These are phyloP conservation scores for Begonia loranthoides DNA, from an alignment of 306 rosid species.

Conservation along the genomic window DNA sequence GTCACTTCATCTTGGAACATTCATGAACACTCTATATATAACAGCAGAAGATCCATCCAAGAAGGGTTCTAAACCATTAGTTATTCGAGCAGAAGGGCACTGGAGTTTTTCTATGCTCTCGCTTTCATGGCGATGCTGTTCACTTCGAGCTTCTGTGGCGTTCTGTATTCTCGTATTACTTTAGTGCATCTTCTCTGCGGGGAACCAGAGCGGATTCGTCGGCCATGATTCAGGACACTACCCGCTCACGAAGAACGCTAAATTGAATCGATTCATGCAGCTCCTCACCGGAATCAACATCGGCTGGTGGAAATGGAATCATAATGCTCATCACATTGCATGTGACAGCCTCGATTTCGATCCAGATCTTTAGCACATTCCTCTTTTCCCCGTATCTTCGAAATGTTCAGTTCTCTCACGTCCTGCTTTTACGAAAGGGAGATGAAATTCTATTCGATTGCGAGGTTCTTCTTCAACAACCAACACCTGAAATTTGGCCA, in stretches of 20 bases:
- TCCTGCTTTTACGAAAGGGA: constrained; percentile 60
- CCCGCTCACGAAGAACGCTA: constrained; percentile 33
- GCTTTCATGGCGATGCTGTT: constrained; percentile 20
- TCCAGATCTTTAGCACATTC: constrained; percentile 83
- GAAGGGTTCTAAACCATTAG: too few relatives aligned
- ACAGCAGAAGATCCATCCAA: too few relatives aligned
- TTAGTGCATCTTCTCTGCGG: constrained; percentile 42
- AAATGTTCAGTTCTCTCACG: constrained; percentile 32
- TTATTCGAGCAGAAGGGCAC: constrained; percentile 41
- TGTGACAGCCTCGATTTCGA: constrained; percentile 77
- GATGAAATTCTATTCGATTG: constrained; percentile 41
- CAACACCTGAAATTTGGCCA: constrained; percentile 61
- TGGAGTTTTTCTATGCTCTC: constrained; percentile 18
- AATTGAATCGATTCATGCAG: constrained; percentile 35
- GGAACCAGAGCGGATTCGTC: constrained; percentile 69
- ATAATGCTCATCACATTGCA: constrained; percentile 78
- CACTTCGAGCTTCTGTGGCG: constrained; percentile 27
- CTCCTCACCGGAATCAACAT: constrained; percentile 74
- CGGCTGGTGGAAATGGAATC: constrained; percentile 98
- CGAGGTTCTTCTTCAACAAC: constrained; percentile 55
- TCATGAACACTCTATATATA: too few relatives aligned
- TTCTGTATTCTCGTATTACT: constrained; percentile 19
- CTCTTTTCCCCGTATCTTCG: constrained; percentile 60
- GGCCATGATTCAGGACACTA: constrained; percentile 42
- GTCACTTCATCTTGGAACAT: too few relatives aligned